Conservation (phyloP, 768 basidiomycete genomes). For the Naganishia vaughanmartiniae region DNA sequence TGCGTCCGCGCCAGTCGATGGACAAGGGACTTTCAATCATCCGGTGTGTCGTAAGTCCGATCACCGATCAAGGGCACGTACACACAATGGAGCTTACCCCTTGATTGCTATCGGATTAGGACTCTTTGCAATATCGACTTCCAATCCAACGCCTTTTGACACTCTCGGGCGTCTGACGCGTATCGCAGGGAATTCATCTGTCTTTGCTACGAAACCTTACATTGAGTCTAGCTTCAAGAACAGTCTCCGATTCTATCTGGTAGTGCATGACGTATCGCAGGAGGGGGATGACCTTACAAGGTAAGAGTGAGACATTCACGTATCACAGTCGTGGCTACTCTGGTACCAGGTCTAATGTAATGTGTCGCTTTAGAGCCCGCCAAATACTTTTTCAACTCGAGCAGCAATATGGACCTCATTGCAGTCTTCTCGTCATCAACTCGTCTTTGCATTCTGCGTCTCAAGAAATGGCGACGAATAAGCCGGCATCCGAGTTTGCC, state of each 20-base stretch:
- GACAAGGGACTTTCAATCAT: slow-evolving; percentile 51
- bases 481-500: neutral
- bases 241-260: slow-evolving; percentile 46
- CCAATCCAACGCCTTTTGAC: slow-evolving; percentile 43
- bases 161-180: slow-evolving; percentile 40
- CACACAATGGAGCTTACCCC: neutral
- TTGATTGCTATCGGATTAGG: slow-evolving; percentile 25
- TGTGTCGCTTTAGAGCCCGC: slow-evolving; percentile 37
- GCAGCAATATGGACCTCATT: slow-evolving; percentile 50
- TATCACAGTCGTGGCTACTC: neutral
- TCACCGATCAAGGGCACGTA: neutral
- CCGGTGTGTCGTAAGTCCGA: slow-evolving; percentile 39
- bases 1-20: slow-evolving; percentile 43
- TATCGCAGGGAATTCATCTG: slow-evolving; percentile 32
- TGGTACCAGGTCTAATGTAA: neutral
- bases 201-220: slow-evolving; percentile 40
- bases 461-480: too few relatives aligned
- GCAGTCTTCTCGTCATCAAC: slow-evolving; percentile 49
- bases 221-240: slow-evolving; percentile 39
- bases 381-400: slow-evolving; percentile 45
- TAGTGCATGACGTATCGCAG: slow-evolving; percentile 48
- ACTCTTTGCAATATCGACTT: slow-evolving; percentile 47
- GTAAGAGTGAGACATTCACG: slow-evolving; percentile 21
- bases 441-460: slow-evolving; percentile 31
- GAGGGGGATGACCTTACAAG: slow-evolving; percentile 38